Evolutionary conservation across 305 asterid genomes (phyloP).

Genomic region (Fraxinus velutina): DNA sequence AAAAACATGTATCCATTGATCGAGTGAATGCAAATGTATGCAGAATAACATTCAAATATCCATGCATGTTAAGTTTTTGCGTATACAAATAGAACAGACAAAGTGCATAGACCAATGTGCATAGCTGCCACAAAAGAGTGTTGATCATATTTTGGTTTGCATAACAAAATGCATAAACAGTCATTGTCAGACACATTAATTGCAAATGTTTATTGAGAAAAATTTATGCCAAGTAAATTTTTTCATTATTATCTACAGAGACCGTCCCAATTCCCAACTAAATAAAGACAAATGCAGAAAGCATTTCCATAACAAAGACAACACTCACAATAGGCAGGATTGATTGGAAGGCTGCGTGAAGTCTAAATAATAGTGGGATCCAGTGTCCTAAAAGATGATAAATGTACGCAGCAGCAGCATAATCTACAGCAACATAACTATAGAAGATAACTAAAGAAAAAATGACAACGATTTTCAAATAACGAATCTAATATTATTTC

Average conservation of each 20-base stretch:
- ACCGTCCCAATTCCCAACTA: not conserved
- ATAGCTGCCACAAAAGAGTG: not conserved
- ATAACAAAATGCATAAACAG: not conserved
- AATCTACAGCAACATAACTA: not conserved
- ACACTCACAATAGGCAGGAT: not conserved
- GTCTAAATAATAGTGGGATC: constrained; percentile 9
- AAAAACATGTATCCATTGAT: not conserved
- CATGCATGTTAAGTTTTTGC: not conserved
- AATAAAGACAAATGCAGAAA: constrained; percentile 13
- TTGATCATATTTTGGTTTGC: not conserved
- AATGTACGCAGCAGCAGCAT: not conserved
- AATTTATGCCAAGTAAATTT: not conserved
- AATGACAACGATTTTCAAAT: not conserved
- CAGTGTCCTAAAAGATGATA: not conserved
- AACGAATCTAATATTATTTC: not conserved
- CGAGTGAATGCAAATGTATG: not conserved
- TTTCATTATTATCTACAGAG: not conserved
- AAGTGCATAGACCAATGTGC: not conserved
- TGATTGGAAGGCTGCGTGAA: not conserved
- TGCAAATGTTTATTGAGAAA: constrained; percentile 5
- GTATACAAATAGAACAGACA: not conserved
- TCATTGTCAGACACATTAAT: not conserved
- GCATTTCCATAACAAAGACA: not conserved
- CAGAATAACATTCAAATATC: not conserved
- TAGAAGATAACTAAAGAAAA: constrained; percentile 10